Conservation (phyloP, 768 basidiomycete species). For the Russula sp. region DNA sequence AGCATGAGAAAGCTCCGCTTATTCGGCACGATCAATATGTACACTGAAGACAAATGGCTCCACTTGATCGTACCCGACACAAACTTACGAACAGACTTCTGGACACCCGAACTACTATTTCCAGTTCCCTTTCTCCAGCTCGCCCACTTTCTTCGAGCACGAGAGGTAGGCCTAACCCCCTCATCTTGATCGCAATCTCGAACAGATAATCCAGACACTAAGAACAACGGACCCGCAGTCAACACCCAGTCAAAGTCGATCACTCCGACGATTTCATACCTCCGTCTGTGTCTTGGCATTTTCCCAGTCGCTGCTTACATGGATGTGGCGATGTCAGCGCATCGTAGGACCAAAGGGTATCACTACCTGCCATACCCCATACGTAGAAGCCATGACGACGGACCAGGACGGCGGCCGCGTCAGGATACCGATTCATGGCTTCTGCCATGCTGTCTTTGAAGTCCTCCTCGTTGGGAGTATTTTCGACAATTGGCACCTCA, state of each 20-base stretch:
- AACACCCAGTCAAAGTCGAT: background rate
- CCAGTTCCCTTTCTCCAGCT: background rate
- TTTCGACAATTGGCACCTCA: conserved; percentile 82
- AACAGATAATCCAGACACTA: conserved; percentile 89
- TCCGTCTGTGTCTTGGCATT: conserved; percentile 88
- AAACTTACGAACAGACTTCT: too few relatives aligned
- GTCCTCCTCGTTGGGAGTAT: conserved; percentile 86
- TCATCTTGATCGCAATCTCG: conserved; percentile 83
- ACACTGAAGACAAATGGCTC: too few relatives aligned
- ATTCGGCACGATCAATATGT: too few relatives aligned
- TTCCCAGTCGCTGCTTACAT: conserved; percentile 65
- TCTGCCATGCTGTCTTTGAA: conserved; percentile 83
- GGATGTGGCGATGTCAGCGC: background rate
- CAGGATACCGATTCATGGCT: conserved; percentile 74
- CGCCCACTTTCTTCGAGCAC: conserved; percentile 27
- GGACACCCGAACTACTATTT: background rate
- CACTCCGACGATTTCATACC: conserved; percentile 32
- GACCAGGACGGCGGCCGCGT: conserved; percentile 73
- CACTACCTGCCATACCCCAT: conserved; percentile 53
- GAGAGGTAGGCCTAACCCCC: conserved; percentile 52
- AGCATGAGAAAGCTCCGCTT: too few relatives aligned
- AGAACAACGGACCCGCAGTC: background rate
- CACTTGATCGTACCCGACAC: too few relatives aligned
- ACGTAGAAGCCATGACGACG: conserved; percentile 79
- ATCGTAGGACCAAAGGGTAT: conserved; percentile 6